These are phyloP conservation scores for Wickerhamomyces sp. DNA, from an alignment of 1,139 yeast genomes.

Conservation along the genomic window DNA sequence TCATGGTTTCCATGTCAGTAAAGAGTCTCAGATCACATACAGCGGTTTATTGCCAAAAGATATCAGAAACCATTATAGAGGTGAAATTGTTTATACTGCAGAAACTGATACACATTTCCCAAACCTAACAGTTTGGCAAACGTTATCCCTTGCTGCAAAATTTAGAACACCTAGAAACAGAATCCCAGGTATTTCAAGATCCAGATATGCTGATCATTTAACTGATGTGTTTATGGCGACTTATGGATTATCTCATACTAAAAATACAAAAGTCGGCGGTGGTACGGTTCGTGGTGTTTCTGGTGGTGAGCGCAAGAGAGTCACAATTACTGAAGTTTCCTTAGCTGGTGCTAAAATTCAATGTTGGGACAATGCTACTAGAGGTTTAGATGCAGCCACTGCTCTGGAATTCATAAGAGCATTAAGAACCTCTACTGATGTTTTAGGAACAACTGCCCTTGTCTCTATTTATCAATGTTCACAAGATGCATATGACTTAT, in stretches of 20 bases:
- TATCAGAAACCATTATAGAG: conserved; percentile 49
- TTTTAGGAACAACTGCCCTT: conserved; percentile 58
- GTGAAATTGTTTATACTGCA: conserved; percentile 70
- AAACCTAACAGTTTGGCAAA: conserved; percentile 66
- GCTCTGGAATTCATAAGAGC: conserved; percentile 73
- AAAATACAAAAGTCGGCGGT: conserved; percentile 63
- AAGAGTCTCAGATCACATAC: conserved; percentile 44
- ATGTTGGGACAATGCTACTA: conserved; percentile 74
- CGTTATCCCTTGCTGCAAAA: conserved; percentile 59
- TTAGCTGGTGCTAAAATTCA: conserved; percentile 59
- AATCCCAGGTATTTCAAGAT: conserved; percentile 53
- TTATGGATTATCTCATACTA: conserved; percentile 64
- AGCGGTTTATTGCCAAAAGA: conserved; percentile 48
- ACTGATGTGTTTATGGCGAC: conserved; percentile 70
- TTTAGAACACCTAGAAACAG: conserved; percentile 66
- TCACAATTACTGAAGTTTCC: conserved; percentile 66
- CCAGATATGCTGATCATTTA: conserved; percentile 54
- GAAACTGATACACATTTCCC: conserved; percentile 73
- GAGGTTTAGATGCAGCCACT: conserved; percentile 74
- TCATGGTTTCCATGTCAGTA: conserved; percentile 61
- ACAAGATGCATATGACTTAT: conserved; percentile 69
- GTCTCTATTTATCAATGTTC: conserved; percentile 84
- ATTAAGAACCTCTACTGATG: conserved; percentile 56
- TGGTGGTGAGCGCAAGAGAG: conserved; percentile 83
- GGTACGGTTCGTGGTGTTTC: conserved; percentile 74